Base-by-base conservation (phyloP, 2,329 filamentous ascomycete genomes). In the Botrytis byssoidea region DNA sequence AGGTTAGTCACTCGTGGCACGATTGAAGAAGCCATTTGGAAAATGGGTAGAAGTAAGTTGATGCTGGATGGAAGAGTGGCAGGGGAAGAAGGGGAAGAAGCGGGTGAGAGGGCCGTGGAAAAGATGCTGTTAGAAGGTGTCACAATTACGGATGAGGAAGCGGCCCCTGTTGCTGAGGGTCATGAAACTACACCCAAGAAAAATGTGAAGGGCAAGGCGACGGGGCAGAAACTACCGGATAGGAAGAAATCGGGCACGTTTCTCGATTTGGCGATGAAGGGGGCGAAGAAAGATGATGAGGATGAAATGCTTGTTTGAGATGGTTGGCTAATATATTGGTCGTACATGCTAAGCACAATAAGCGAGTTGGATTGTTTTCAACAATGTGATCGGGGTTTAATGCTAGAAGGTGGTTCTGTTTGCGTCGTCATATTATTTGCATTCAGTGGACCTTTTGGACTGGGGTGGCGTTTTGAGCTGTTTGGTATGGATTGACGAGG, bases 11-110 rank as follows among this genome's bases (percentile, higher is more conserved):
- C 93, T 0, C 88, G 87, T 73, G 89, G 88, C 73, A 97, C 95
- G 0, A 93, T 99, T 42, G 96, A 99, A 82, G 95, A 98, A 83
- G 91, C 97, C 74, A 97, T 99, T 70, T 92, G 95, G 83, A 92
- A 92, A 64, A 89, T 98, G 0, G 97, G 96, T 57, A 89, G 95
- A 83, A 97, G 94, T 79, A 99, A 99, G 85, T 87, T 99, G 73
- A 93, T 94, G 79, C 89, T 99, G 40, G 96, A 98, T 81, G 89
- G 91, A 75, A 86, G 90, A 74, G 90, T 93, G 42, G 88, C 89
- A 12, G 91, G 90, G 1, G 89, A 87, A 40, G 85, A 83, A 2
- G 85, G 85, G 5, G 78, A 79, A 72, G 76, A 77, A 40, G 78
- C 77, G 3, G 78, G 77, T 8, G 76, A 77, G 61, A 77, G 77